Evolutionary conservation across 306 rosid species (phyloP).

Genomic region (Vachellia collinsii): DNA sequence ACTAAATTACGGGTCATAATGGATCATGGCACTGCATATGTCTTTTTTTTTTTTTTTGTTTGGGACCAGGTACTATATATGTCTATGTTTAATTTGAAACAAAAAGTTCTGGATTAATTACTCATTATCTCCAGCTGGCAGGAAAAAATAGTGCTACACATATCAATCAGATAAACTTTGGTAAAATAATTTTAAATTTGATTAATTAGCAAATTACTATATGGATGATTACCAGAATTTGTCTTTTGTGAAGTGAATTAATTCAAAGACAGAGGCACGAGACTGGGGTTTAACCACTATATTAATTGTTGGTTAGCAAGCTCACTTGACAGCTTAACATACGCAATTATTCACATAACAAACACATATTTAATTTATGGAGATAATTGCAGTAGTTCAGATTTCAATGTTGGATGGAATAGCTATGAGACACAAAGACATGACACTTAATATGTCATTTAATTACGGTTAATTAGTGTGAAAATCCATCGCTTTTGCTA

Average conservation of each 20-base stretch:
- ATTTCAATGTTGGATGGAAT: conserved; percentile 26
- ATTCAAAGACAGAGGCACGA: conserved; percentile 3
- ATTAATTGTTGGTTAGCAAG: conserved; percentile 7
- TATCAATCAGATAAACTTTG: background rate
- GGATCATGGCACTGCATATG: background rate
- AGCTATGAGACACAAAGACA: conserved; percentile 9
- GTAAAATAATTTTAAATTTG: background rate
- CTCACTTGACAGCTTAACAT: conserved; percentile 19
- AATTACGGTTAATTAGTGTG: background rate
- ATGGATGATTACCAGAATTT: background rate
- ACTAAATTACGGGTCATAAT: background rate
- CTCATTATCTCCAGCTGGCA: background rate
- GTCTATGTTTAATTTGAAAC: background rate
- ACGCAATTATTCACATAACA: background rate
- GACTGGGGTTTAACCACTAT: background rate
- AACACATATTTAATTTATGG: conserved; percentile 6
- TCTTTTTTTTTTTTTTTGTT: too few relatives aligned
- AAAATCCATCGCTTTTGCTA: background rate
- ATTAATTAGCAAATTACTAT: background rate
- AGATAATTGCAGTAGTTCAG: conserved; percentile 24
- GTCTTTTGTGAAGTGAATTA: conserved; percentile 5
- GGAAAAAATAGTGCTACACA: background rate
- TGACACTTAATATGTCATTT: conserved; percentile 4
- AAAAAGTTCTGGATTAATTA: background rate
- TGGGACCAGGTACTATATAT: too few relatives aligned